Percentiles rank a stretch among this genome's conserved stretches.
Evolutionary conservation across 768 basidiomycete genomes (phyloP).

Genomic region (Trametes maxima): DNA sequence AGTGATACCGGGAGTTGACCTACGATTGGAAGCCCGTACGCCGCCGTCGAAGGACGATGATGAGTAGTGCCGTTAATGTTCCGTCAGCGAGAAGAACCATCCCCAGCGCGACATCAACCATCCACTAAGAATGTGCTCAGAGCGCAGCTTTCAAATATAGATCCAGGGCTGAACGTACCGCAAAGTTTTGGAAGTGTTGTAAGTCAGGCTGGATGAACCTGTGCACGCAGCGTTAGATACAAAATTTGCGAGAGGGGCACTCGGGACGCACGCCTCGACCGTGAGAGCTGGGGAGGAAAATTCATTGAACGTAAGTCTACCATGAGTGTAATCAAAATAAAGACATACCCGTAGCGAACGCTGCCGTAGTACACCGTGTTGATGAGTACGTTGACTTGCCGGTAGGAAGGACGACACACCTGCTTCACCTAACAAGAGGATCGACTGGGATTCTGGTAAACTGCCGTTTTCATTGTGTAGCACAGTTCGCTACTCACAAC

Average conservation of each 20-base stretch:
- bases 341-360: background rate
- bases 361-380: background rate
- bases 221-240: too few species aligned
- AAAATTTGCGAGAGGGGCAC: background rate
- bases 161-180: background rate
- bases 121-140: background rate
- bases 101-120: background rate
- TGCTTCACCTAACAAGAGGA: background rate
- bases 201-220: background rate
- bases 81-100: background rate
- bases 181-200: background rate
- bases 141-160: background rate
- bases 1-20: background rate
- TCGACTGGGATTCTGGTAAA: background rate
- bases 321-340: too few species aligned
- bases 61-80: background rate
- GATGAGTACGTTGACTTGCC: background rate
- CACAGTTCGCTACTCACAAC: background rate
- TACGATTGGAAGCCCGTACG: conserved; percentile 2
- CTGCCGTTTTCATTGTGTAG: too few species aligned
- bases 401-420: background rate
- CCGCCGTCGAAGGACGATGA: background rate
- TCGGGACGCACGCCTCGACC: background rate
- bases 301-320: background rate
- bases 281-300: background rate